Conservation (phyloP, 768 basidiomycete genomes). For the Russula virescens region DNA sequence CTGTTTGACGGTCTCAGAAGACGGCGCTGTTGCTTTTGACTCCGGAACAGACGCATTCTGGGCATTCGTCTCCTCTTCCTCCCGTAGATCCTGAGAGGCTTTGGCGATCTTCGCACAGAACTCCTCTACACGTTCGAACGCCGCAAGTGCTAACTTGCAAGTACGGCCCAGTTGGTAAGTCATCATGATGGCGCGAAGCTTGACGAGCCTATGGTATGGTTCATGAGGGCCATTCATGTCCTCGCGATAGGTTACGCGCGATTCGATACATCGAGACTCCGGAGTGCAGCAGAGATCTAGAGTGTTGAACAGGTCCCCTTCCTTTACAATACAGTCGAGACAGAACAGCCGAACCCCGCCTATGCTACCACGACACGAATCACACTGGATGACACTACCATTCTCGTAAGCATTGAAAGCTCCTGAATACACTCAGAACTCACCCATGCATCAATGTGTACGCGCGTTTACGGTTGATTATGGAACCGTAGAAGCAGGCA, state of each 20-base stretch:
- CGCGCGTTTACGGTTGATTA: constrained; percentile 23
- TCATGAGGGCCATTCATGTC: constrained; percentile 17
- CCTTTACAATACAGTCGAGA: constrained; percentile 28
- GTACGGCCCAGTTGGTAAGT: not conserved
- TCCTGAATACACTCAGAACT: not conserved
- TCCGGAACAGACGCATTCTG: not conserved
- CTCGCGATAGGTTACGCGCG: constrained; percentile 16
- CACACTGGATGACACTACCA: constrained; percentile 25
- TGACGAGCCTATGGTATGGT: not conserved
- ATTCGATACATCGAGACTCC: constrained; percentile 25
- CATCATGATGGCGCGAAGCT: not conserved
- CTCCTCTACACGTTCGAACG: not conserved
- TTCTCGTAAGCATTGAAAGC: not conserved
- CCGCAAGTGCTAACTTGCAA: not conserved
- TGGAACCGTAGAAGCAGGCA: constrained; percentile 26
- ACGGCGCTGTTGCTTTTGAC: not conserved
- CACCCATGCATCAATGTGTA: constrained; percentile 26
- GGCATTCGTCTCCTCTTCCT: not conserved
- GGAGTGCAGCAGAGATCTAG: constrained; percentile 32
- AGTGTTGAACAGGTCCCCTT: constrained; percentile 16
- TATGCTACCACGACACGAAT: constrained; percentile 27
- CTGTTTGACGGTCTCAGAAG: not conserved
- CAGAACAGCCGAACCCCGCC: constrained; percentile 31
- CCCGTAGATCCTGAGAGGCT: not conserved
- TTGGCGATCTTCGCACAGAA: not conserved